Evolutionary conservation across 1,284 basidiomycete species (phyloP).

Genomic region (Ganoderma multipileum): DNA sequence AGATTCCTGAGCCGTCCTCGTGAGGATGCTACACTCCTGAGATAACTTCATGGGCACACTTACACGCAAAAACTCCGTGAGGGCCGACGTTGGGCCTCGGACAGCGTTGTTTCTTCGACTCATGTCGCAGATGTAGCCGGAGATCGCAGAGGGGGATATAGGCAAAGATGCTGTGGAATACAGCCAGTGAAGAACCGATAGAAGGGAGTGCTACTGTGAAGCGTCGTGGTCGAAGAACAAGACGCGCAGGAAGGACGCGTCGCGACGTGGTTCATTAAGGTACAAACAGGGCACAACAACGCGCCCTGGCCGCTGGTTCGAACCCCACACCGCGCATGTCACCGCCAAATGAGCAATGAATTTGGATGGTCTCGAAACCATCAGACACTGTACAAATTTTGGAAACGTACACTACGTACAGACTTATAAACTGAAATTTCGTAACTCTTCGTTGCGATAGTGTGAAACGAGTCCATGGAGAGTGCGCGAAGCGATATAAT

Average conservation of each 20-base stretch:
- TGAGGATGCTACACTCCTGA: not conserved
- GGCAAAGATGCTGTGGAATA: not conserved
- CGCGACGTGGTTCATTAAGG: constrained; percentile 33
- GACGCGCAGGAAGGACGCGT: constrained; percentile 15
- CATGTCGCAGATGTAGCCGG: constrained; percentile 29
- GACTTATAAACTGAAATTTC: no score
- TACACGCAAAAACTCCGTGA: constrained; percentile 92
- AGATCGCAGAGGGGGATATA: not conserved
- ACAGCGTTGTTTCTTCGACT: constrained; percentile 64
- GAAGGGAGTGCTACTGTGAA: not conserved
- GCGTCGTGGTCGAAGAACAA: not conserved
- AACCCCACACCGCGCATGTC: not conserved
- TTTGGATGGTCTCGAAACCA: no score
- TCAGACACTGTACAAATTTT: no score
- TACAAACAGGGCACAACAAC: constrained; percentile 28
- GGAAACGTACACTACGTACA: no score
- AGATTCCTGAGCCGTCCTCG: constrained; percentile 60
- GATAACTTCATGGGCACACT: constrained; percentile 35
- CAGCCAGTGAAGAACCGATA: not conserved
- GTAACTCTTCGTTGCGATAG: no score
- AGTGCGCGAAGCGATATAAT: no score
- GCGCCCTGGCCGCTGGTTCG: constrained; percentile 11
- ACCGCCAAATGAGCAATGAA: no score
- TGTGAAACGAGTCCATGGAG: no score
- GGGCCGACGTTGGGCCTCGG: constrained; percentile 88